These are phyloP conservation scores for Tylopilus sp. DNA, from an alignment of 1,284 basidiomycete genomes.

Conservation along the genomic window DNA sequence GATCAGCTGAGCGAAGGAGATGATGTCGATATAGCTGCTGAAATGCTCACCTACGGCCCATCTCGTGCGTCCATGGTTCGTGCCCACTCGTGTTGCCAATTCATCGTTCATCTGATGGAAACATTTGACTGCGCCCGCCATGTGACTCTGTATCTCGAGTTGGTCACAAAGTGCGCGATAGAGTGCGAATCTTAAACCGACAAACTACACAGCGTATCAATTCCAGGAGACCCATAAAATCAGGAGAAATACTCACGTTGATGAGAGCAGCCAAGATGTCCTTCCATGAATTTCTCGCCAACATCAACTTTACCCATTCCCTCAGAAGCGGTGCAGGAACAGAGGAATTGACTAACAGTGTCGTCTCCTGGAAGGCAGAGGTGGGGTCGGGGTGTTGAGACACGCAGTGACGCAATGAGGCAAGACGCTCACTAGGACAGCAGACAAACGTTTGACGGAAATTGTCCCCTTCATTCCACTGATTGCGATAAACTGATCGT, in stretches of 20 bases:
- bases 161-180: not conserved
- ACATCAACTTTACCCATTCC: not conserved
- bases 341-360: not conserved
- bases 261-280: not conserved
- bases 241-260: not conserved
- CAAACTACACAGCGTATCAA: not conserved
- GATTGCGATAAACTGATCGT: slow-evolving; percentile 3
- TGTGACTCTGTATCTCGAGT: not conserved
- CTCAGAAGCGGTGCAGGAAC: not conserved
- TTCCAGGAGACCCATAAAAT: too few relatives aligned
- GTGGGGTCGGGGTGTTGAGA: not conserved
- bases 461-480: not conserved
- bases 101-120: not conserved
- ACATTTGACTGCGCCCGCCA: not conserved
- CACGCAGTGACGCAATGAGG: not conserved
- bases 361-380: too few relatives aligned
- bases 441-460: not conserved
- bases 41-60: not conserved
- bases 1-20: too few relatives aligned
- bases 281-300: not conserved
- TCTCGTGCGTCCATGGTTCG: not conserved
- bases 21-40: not conserved
- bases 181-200: not conserved
- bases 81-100: not conserved
- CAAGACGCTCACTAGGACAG: not conserved